Evolutionary conservation across 1,284 basidiomycete genomes (phyloP).

Genomic region (Volvariella surrecta): DNA sequence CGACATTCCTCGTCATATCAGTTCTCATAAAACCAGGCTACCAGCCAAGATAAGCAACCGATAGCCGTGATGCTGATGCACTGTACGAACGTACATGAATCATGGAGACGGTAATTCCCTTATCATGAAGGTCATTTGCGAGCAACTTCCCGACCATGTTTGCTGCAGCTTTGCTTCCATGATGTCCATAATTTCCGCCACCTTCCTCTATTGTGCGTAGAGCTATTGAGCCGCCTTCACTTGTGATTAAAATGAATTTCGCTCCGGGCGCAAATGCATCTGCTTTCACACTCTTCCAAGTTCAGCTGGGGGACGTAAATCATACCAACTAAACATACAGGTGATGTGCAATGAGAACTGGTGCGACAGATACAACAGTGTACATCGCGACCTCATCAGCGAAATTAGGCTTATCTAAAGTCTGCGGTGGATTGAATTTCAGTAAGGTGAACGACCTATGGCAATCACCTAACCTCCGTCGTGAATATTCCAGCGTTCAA

Average conservation of each 20-base stretch:
- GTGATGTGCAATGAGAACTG: slow-evolving; percentile 26
- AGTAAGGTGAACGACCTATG: no score
- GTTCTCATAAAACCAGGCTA: slow-evolving; percentile 26
- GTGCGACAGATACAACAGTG: slow-evolving; percentile 34
- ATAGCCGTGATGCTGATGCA: neutral
- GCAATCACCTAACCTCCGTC: slow-evolving; percentile 24
- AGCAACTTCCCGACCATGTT: slow-evolving; percentile 41
- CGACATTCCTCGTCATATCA: slow-evolving; percentile 38
- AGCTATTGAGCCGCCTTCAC: slow-evolving; percentile 35
- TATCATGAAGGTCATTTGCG: slow-evolving; percentile 28
- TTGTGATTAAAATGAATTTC: slow-evolving; percentile 33
- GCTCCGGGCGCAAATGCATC: slow-evolving; percentile 15
- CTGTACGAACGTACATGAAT: slow-evolving; percentile 37
- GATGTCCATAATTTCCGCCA: slow-evolving; percentile 39
- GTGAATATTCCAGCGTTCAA: slow-evolving; percentile 32
- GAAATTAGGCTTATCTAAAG: slow-evolving; percentile 27
- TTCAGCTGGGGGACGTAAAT: no score
- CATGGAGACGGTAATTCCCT: slow-evolving; percentile 31
- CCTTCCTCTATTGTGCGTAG: slow-evolving; percentile 35
- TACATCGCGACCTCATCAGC: slow-evolving; percentile 35
- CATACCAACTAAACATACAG: slow-evolving; percentile 15
- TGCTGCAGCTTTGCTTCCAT: slow-evolving; percentile 37
- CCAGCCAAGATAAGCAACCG: no score
- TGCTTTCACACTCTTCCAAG: slow-evolving; percentile 9
- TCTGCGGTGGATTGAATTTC: no score